Conservation (phyloP, 164 flowering plant genomes). For the Dillenia turbinata region DNA sequence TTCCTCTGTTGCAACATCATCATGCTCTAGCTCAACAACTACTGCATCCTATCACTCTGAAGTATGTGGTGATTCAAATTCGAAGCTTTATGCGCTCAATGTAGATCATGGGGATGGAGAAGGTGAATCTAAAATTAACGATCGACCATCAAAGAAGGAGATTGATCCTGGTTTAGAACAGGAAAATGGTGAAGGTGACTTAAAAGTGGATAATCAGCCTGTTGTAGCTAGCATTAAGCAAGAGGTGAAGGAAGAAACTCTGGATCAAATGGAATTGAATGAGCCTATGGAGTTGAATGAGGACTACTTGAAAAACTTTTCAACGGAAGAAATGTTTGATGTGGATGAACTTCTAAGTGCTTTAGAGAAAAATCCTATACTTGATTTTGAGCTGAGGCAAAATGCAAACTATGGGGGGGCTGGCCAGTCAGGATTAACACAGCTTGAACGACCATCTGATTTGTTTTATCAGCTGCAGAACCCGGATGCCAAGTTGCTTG, state of each 20-base stretch:
- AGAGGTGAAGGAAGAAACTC: constrained; percentile 15
- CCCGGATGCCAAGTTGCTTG: constrained; percentile 38
- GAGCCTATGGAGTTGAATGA: not conserved
- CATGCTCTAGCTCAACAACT: constrained; percentile 8
- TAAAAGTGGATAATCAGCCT: too few relatives aligned
- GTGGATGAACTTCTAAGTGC: constrained; percentile 34
- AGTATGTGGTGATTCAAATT: constrained; percentile 4
- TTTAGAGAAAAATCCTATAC: not conserved
- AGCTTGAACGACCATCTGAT: constrained; percentile 16
- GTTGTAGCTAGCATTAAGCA: constrained; percentile 1
- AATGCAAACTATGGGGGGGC: not conserved
- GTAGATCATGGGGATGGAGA: constrained; percentile 7
- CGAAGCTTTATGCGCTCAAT: not conserved
- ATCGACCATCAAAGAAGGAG: too few relatives aligned
- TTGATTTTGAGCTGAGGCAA: not conserved
- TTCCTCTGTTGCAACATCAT: not conserved
- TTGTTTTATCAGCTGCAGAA: constrained; percentile 30
- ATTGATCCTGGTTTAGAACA: too few relatives aligned
- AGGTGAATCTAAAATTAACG: constrained; percentile 5
- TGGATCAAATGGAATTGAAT: not conserved
- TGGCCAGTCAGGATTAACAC: not conserved
- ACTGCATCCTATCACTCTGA: constrained; percentile 16
- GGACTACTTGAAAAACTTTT: constrained; percentile 9
- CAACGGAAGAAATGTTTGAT: constrained; percentile 52
- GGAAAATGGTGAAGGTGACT: too few relatives aligned